Base-by-base conservation (phyloP, 768 basidiomycete genomes). In the Amanita phalloides region DNA sequence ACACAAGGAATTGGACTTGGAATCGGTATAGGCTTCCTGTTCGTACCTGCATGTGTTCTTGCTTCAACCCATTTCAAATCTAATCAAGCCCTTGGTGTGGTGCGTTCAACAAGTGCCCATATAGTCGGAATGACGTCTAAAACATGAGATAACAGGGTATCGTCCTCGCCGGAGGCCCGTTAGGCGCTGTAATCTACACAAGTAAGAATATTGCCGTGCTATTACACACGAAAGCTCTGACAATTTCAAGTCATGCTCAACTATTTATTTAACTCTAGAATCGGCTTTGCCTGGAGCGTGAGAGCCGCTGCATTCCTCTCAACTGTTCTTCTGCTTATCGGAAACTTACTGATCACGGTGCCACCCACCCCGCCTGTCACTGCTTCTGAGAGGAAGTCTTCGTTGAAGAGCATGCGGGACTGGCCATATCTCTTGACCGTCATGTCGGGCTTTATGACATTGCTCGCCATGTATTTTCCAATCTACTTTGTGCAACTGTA, bases 1-100 rank as follows among this genome's bases (percentile, higher is more conserved):
- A 56, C 70, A 0, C 75, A 79, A 61, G 76, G 71, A n/a, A 53
- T 78, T 5, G 75, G 72, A 1, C 64, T 71, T 41, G 77, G 77
- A 1, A 57, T 77, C 5, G 70, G 69, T 13, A 61, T 65, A 4
- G 77, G 76, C 0, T 48, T 76, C 17, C 59, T 72, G 14, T 74
- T 69, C 53, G 58, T 74, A 6, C 77, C 77, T 1, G 64, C 66
- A n/a, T 56, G 76, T 49, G 67, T 69, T 1, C 63, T 78, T 28
- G 54, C 74, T 26, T 67, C 71, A 3, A 75, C 76, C 42, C 69
- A 75, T 55, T 81, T 77, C 61, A 61, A 62, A 39, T 58, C 55
- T 14, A 65, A 68, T 4, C 69, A 71, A 14, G 68, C 71, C 8
- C 59, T 75, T 25, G 77, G 74, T 0, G 75, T 76, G 63, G 71